phyloP scores from a whole-genome alignment of 1,139 yeast genomes.

The Magnusiomyces suaveolens region DNA sequence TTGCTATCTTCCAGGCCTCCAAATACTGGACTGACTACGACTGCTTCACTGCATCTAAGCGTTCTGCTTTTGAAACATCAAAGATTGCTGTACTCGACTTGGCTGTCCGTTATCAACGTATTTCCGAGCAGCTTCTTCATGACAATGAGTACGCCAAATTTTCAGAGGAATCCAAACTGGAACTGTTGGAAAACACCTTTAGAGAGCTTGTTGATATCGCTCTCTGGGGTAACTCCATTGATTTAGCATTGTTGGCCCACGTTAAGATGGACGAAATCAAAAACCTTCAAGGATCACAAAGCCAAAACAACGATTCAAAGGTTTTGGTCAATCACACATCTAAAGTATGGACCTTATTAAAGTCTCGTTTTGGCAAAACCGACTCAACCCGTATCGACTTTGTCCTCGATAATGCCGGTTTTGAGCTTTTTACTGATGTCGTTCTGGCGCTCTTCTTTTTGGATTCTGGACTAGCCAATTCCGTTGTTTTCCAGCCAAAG shows the following conservation, averaged over 20 bases:
- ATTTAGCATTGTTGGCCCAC: slow-evolving; percentile 57
- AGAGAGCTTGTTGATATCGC: slow-evolving; percentile 78
- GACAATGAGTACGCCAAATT: not conserved
- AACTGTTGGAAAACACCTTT: slow-evolving; percentile 38
- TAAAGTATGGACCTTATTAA: slow-evolving; percentile 46
- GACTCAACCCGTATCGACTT: slow-evolving; percentile 52
- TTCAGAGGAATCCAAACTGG: slow-evolving; percentile 18
- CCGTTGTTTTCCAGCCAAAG: slow-evolving; percentile 77
- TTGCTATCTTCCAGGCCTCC: not conserved
- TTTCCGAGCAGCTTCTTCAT: slow-evolving; percentile 30
- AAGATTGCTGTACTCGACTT: slow-evolving; percentile 72
- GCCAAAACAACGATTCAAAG: slow-evolving; percentile 74
- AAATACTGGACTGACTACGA: not conserved
- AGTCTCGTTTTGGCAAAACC: slow-evolving; percentile 21
- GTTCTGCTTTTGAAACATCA: slow-evolving; percentile 65
- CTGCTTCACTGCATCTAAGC: slow-evolving; percentile 34
- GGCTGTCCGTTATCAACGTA: slow-evolving; percentile 55
- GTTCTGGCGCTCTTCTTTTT: slow-evolving; percentile 64
- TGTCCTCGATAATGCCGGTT: slow-evolving; percentile 90
- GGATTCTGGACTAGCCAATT: slow-evolving; percentile 53
- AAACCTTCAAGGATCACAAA: slow-evolving; percentile 56
- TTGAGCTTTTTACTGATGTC: slow-evolving; percentile 85
- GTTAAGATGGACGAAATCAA: slow-evolving; percentile 80
- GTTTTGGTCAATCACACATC: slow-evolving; percentile 69
- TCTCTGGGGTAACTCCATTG: slow-evolving; percentile 97